A percentile compares a stretch with the other conserved stretches of the same genome.
phyloP scores from a whole-genome alignment of 2,329 filamentous ascomycete genomes.

The Talaromyces islandicus region DNA sequence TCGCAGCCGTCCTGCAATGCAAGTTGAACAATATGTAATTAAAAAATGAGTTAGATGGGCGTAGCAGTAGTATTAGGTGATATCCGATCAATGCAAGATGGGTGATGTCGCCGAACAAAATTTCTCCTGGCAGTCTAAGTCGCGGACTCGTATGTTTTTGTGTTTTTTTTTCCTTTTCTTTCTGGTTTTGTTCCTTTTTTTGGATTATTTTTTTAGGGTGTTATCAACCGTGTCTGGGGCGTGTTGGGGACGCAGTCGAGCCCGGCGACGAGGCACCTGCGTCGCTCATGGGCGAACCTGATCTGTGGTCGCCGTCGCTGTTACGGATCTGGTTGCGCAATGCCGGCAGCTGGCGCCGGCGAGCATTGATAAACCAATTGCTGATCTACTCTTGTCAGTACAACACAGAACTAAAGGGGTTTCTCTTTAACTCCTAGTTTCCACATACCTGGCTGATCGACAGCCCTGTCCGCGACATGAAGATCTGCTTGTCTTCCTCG shows the following conservation, averaged over 20 bases:
- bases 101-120: neutral
- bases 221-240: conserved; percentile 1
- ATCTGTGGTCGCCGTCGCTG: conserved; percentile 23
- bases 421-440: neutral
- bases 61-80: neutral
- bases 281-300: conserved; percentile 19
- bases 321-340: conserved; percentile 40
- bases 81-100: neutral
- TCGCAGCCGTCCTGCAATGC: neutral
- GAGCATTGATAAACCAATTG: conserved; percentile 50
- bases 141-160: neutral
- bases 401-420: neutral
- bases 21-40: neutral
- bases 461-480: conserved; percentile 70
- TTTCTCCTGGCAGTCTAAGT: neutral
- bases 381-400: conserved; percentile 35
- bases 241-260: conserved; percentile 23
- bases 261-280: conserved; percentile 5
- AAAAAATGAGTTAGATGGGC: neutral
- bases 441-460: conserved; percentile 59
- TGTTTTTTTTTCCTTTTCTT: neutral
- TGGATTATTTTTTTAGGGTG: neutral
- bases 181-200: too few species aligned
- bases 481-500: conserved; percentile 78
- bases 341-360: conserved; percentile 42